Base-by-base conservation (phyloP, 228 moss, liverwort and hornwort genomes). In the Sphagnum magellanicum region DNA sequence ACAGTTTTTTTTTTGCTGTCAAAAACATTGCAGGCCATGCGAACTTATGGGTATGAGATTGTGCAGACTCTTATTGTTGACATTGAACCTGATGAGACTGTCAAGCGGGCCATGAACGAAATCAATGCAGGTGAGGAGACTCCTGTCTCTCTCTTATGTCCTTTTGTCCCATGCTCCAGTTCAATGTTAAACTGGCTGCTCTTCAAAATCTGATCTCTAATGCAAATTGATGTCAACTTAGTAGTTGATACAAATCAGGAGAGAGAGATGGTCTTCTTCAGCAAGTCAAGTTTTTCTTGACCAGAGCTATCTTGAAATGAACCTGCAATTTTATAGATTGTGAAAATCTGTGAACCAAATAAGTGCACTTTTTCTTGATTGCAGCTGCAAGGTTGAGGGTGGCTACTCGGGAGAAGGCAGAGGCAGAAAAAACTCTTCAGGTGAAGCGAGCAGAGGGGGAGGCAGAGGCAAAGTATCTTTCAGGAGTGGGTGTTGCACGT, bases 101-200 rank as follows among this genome's bases (percentile, higher is more conserved):
- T 95, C 10, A 95, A 95, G 73, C 82, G 87, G 46, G 94, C 94
- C 9, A 95, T 95, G 94, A 95, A 95, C 59, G 94, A 95, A 74
- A 95, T 95, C 63, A 95, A 95, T 72, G 91, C 94, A 71, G 94
- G 94, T 90, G 79, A 72, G 32, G 32, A 32, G 32, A 32, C 32
- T 32, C 32, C 32, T 32, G 32, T 32, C 32, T 32, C 32, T 32
- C 32, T 32, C 32, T 32, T 32, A 32, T 32, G 32, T 32, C 32
- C 32, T 32, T 32, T 32, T 32, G 32, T 32, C 32, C 32, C 32
- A 32, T 32, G 32, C 32, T 32, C 32, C 32, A 32, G 32, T 32
- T 32, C 32, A 32, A 32, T 32, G 32, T 32, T 32, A 32, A 32
- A 32, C 32, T 32, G 32, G 3, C 32, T 32, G 32, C 32, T 32